These are phyloP conservation scores for Pythium inflatum DNA, from an alignment of 352 stramenopile species.

Conservation along the genomic window DNA sequence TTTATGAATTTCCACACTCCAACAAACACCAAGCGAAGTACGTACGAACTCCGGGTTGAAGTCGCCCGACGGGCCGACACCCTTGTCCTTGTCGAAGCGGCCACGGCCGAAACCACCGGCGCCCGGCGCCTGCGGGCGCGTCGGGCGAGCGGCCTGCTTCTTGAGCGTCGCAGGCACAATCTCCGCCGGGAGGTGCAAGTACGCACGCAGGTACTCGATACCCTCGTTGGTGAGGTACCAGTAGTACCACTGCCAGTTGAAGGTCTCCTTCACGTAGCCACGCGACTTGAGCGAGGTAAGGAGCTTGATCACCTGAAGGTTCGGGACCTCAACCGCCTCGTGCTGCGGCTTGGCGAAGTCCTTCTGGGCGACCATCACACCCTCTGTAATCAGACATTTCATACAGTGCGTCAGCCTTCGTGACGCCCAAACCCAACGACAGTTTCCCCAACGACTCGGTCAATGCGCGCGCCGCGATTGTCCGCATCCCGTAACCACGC, in stretches of 20 bases:
- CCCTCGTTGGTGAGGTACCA: slow-evolving; percentile 99
- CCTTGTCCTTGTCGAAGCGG: slow-evolving; percentile 91
- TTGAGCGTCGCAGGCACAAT: slow-evolving; percentile 99
- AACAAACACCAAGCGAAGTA: slow-evolving; percentile 7
- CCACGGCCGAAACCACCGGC: slow-evolving; percentile 81
- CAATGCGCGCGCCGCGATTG: no score
- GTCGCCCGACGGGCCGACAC: slow-evolving; percentile 84
- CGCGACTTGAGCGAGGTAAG: slow-evolving; percentile 98
- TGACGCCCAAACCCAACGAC: no score
- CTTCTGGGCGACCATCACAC: slow-evolving; percentile 92
- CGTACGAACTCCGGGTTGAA: slow-evolving; percentile 90
- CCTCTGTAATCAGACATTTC: slow-evolving; percentile 66
- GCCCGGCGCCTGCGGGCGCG: slow-evolving; percentile 76
- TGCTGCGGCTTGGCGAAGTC: slow-evolving; percentile 90
- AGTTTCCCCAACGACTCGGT: no score
- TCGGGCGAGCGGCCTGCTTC: slow-evolving; percentile 91
- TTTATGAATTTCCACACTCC: not conserved
- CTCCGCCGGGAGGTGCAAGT: slow-evolving; percentile 97
- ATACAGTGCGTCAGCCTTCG: no score
- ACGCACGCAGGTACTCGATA: slow-evolving; percentile 98
- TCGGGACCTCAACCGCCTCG: slow-evolving; percentile 97
- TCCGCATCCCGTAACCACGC: no score
- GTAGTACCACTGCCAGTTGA: slow-evolving; percentile 99
- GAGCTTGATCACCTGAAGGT: slow-evolving; percentile 98
- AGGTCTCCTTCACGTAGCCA: slow-evolving; percentile 98